Conservation (phyloP, 345 rosid species). For the Rhizophora apiculata region DNA sequence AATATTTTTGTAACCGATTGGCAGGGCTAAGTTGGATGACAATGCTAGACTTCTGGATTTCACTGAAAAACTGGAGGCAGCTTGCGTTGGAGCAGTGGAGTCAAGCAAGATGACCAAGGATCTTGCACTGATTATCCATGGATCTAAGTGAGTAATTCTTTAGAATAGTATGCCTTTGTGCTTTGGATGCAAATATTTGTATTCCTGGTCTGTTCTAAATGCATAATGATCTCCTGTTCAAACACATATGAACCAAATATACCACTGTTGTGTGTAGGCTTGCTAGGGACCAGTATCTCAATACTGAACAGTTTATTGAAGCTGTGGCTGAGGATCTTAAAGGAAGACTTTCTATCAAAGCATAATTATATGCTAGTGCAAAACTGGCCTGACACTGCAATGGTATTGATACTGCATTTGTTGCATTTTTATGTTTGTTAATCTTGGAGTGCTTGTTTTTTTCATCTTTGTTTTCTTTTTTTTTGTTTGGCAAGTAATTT, state of each 20-base stretch:
- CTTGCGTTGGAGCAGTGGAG: conserved; percentile 81
- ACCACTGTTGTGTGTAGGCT: conserved; percentile 39
- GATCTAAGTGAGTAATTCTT: conserved; percentile 54
- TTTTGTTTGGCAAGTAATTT: too few species aligned
- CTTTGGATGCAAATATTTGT: background rate
- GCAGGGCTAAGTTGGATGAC: conserved; percentile 90
- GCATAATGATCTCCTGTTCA: background rate
- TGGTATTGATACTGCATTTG: background rate
- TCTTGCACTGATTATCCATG: conserved; percentile 86
- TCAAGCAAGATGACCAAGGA: conserved; percentile 99
- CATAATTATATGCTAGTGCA: conserved; percentile 19
- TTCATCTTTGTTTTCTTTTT: too few species aligned
- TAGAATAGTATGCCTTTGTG: background rate
- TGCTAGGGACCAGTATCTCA: conserved; percentile 67
- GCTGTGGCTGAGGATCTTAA: conserved; percentile 79
- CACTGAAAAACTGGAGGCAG: conserved; percentile 86
- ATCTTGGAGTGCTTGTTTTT: too few species aligned
- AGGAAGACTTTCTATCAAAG: conserved; percentile 48
- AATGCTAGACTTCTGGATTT: conserved; percentile 76
- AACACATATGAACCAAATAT: background rate
- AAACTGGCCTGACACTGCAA: background rate
- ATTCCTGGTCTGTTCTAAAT: background rate
- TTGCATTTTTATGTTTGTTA: too few species aligned
- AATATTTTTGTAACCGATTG: conserved; percentile 5
- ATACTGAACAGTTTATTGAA: conserved; percentile 95